phyloP scores from a whole-genome alignment of 2,329 filamentous ascomycete species.

The Colletotrichum sp. region DNA sequence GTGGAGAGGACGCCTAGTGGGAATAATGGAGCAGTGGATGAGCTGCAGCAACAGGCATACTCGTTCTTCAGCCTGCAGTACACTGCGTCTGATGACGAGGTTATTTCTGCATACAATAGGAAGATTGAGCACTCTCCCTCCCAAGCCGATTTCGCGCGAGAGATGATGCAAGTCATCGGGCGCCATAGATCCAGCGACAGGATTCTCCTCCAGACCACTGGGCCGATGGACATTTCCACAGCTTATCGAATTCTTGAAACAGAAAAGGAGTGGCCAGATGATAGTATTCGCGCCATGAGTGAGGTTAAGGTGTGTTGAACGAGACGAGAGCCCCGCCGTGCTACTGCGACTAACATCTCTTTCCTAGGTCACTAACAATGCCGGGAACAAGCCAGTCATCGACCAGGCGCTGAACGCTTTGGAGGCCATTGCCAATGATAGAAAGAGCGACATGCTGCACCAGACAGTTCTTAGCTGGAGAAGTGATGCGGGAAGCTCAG shows the following conservation, averaged over 20 bases:
- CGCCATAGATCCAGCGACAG: constrained; percentile 16
- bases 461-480: background rate
- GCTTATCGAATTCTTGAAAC: constrained; percentile 14
- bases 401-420: constrained; percentile 7
- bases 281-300: constrained; percentile 6
- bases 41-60: constrained; percentile 17
- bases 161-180: constrained; percentile 25
- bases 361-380: constrained; percentile 6
- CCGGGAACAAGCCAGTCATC: background rate
- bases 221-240: constrained; percentile 6
- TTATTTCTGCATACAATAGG: constrained; percentile 24
- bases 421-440: background rate
- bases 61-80: constrained; percentile 13
- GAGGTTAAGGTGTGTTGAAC: constrained; percentile 13
- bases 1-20: background rate
- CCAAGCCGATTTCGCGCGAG: constrained; percentile 23
- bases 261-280: constrained; percentile 1
- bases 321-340: background rate
- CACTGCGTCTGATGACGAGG: constrained; percentile 23
- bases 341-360: background rate
- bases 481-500: background rate
- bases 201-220: constrained; percentile 1
- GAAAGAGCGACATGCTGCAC: constrained; percentile 4
- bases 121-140: constrained; percentile 25
- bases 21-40: background rate